Base-by-base conservation (phyloP, 306 rosid genomes). In the Rosa lucieae region DNA sequence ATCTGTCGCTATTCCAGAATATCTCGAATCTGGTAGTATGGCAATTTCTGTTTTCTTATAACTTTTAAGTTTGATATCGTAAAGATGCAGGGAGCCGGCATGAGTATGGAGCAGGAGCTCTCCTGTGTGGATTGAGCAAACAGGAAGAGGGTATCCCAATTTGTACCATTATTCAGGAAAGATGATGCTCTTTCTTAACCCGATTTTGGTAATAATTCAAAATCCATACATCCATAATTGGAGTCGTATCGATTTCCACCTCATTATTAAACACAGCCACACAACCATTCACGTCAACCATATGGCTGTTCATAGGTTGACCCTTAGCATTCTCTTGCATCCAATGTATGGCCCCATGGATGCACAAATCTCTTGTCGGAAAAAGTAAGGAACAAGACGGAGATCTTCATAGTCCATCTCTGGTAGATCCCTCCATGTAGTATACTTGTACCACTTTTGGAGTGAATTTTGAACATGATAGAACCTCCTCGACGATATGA, bases 301-400 rank as follows among this genome's bases (percentile, higher is more conserved):
- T 3, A 29, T 15, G 6, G 13, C 42, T 26, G 0, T 56, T 20
- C 8, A 7, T 13, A 51, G 20, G 8, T 8, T 8, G 44, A 40
- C 35, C 18, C 37, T 4, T 26, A 17, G 20, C 15, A 63, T 0
- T 17, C 0, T 1, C 0, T 23, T 59, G 21, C 3, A 46, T 13
- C 78, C 78, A 75, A 61, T 75, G 70, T 62, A 59, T 26, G 56
- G 70, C 43, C 26, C 78, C 70, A 58, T 74, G n/a, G 13, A 74
- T 48, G 53, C 78, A 39, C 76, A 72, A n/a, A 73, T 46, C 15
- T 14, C 0, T 17, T 73, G 2, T 5, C 10, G 10, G 18, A 49
- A 14, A 49, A 4, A 4, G 3, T 4, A 0, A 49, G 55, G 55
- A 49, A 49, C 46, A 20, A 52, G 42, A 26, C 48, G 37, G 1